Evolutionary conservation across 805 yeast genomes (phyloP).

Genomic region (Candida pseudofarinosa): DNA sequence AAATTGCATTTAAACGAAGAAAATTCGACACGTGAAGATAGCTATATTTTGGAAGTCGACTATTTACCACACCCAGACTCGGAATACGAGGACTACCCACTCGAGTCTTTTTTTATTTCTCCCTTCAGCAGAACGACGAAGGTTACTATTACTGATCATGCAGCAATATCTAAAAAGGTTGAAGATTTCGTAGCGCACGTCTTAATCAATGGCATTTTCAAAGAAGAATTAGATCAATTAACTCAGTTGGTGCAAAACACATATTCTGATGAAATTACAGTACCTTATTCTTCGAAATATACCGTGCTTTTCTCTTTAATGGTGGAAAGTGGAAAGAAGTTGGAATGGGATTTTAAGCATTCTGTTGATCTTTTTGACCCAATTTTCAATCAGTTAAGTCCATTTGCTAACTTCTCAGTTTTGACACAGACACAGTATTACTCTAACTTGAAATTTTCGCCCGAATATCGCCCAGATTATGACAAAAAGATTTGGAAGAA

Average conservation of each 20-base stretch:
- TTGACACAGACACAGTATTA: constrained; percentile 78
- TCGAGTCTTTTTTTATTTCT: constrained; percentile 22
- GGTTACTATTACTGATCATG: constrained; percentile 23
- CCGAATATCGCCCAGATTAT: constrained; percentile 13
- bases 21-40: constrained; percentile 12
- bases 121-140: constrained; percentile 32
- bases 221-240: constrained; percentile 32
- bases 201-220: constrained; percentile 37
- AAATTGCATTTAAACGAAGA: constrained; percentile 16
- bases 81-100: constrained; percentile 4
- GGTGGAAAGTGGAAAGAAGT: constrained; percentile 61
- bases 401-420: constrained; percentile 65
- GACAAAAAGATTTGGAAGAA: constrained; percentile 6
- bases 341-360: constrained; percentile 69
- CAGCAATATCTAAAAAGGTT: constrained; percentile 21
- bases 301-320: constrained; percentile 75
- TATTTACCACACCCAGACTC: constrained; percentile 4
- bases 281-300: constrained; percentile 59
- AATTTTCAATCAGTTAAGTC: constrained; percentile 47
- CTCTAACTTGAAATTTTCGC: constrained; percentile 36
- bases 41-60: constrained; percentile 37
- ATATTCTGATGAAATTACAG: constrained; percentile 23
- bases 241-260: constrained; percentile 11
- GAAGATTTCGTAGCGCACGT: constrained; percentile 33
- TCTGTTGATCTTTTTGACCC: constrained; percentile 54